Evolutionary conservation across 1,139 yeast genomes (phyloP), one percentile per base, ranked within the genome.

Genomic region (Barnettozyma hawaiiensis): DNA sequence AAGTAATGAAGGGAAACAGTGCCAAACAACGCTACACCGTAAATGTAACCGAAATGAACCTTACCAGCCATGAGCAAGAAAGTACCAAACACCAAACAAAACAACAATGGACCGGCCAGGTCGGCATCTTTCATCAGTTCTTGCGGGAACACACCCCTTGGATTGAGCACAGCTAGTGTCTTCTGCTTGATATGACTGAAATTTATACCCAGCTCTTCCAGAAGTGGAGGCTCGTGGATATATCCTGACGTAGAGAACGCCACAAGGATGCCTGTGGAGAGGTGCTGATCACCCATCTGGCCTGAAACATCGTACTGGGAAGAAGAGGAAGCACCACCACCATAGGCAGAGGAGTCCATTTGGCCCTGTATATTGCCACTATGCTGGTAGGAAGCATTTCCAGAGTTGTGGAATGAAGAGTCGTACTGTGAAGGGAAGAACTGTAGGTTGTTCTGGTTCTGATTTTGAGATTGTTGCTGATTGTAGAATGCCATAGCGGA

Each of bases 241-340:
- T 92, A 92, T 0, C 99, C 98, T 0, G 85, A 73, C 0, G 97
- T 85, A 2, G 97, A 89, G 59, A 94, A 83, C 0, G 98, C 98
- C 5, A 96, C 95, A 16, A 94, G 65, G 40, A 89, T 60, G 0
- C 98, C 98, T 0, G 78, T 69, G 1, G 89, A 73, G 37, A 92
- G 69, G 44, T 81, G 79, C 21, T 72, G 71, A 31, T 65, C 71
- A 4, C 78, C 78, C 70, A 73, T 69, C 23, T 63, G 61, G 1
- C 79, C 79, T 27, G 70, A 59, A 12, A 73, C 77, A 8, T 66
- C 68, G 46, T 68, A 70, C 3, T 65, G 64, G 10, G 63, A 54
- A 9, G 21, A n/a, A n/a, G n/a, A n/a, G n/a, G n/a, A n/a, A n/a
- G n/a, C n/a, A n/a, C n/a, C n/a, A n/a, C n/a, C 18, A 11, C 68